Conservation (phyloP, 805 yeast species). For the Monosporozyma unispora region DNA sequence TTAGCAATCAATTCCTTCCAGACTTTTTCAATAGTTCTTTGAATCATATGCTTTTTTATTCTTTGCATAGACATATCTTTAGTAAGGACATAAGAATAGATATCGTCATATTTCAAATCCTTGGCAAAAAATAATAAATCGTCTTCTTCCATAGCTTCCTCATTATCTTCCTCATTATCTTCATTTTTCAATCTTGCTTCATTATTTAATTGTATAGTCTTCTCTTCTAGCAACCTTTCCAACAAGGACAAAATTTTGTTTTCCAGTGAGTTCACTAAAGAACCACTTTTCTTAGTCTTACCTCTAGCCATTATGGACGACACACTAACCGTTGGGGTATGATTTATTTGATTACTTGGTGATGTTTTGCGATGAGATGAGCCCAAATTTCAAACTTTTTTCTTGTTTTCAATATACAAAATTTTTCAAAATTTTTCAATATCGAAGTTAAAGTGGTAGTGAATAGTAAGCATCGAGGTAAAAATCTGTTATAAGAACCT, state of each 20-base stretch:
- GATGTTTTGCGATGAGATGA: neutral
- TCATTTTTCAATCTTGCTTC: conserved; percentile 22
- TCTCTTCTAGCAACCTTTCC: conserved; percentile 50
- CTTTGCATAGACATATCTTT: conserved; percentile 62
- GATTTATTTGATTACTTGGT: neutral
- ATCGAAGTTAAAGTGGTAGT: neutral
- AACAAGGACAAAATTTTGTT: conserved; percentile 49
- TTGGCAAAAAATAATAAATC: conserved; percentile 47
- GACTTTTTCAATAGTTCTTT: conserved; percentile 54
- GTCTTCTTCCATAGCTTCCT: conserved; percentile 15
- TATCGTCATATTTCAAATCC: conserved; percentile 44
- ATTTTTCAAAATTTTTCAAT: neutral
- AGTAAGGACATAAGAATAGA: conserved; percentile 49
- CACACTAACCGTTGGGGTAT: neutral
- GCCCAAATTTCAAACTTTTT: neutral
- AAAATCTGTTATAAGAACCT: no score
- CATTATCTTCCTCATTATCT: conserved; percentile 7
- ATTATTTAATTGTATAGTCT: conserved; percentile 30
- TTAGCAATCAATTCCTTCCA: conserved; percentile 47
- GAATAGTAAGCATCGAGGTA: neutral
- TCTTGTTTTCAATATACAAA: neutral
- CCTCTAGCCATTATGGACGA: conserved; percentile 27
- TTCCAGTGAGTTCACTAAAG: conserved; percentile 36
- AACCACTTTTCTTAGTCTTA: conserved; percentile 17
- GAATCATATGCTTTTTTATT: conserved; percentile 55